Base-by-base conservation (phyloP, 371 early-diverging fungal genomes). In the Mucor indicus region DNA sequence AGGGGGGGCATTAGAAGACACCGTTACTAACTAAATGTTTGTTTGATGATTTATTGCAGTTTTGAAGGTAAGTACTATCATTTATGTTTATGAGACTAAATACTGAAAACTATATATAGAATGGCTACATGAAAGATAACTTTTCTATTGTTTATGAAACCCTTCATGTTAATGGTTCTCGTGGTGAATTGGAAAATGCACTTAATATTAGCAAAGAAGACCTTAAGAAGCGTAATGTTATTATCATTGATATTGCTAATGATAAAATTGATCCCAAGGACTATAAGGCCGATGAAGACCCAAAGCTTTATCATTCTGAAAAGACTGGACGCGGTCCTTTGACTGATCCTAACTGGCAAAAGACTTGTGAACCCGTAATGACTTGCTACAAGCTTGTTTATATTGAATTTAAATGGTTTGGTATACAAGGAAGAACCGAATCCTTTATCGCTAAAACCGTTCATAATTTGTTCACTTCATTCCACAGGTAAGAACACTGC, bases 111-210 rank as follows among this genome's bases (percentile, higher is more conserved):
- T 7, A 27, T 7, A 27, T 27, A 27, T 55, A 78, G 63, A 83
- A 75, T 67, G 81, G 83, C 32, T 87, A 75, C 42, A 84, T 89
- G 84, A 77, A 81, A 55, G 80, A 83, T 17, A 73, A 67, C 45
- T 87, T 89, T 61, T 79, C 84, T 38, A 77, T 89, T 48, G 73
- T 85, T 3, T 84, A 83, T 15, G 90, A 89, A 67, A 81, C 88
- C 0, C 63, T 86, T 60, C 88, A 89, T 50, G 77, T 85, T 12
- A 74, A 80, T 35, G 59, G 62, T 20, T 84, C 84, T 53, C 86
- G 87, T 55, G 90, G 85, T 29, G 75, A 85, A 37, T 57, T 80
- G n/a, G 85, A 83, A 44, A 87, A 85, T 48, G 87, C 80, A 1
- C 56, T 80, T 2, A 68, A 65, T 22, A 58, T 64, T n/a, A 43